Base-by-base conservation (phyloP, 345 rosid genomes). In the Hibiscus syriacus region DNA sequence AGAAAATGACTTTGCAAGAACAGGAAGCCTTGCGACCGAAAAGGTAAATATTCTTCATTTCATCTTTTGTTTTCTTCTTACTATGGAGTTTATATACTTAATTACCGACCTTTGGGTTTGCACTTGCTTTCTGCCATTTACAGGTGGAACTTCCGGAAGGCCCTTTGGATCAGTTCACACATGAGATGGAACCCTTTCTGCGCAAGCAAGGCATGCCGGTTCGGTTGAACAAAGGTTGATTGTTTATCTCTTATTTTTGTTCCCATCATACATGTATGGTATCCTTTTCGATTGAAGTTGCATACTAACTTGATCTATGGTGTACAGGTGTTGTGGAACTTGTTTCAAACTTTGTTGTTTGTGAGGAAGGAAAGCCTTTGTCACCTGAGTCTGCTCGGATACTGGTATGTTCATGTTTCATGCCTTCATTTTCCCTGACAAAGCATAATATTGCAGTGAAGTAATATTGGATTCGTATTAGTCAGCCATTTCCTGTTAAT, bases 171-270 rank as follows among this genome's bases (percentile, higher is more conserved):
- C 98, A 91, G 72, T 92, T 94, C 78, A 82, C 97, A 2, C 98
- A 88, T 85, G 99, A 94, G 73, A 91, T 94, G 99, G 99, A 94
- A 81, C 99, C 99, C 5, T 80, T 86, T 62, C 71, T 92, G 64
- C 89, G 99, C 67, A 92, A 89, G 77, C 99, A 89, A 79, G 96
- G 93, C 30, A 70, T 94, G 92, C 99, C 98, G 71, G 99, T 94
- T 72, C 83, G 98, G 62, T 76, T 94, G 77, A 94, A 89, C 83
- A 86, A 80, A 84, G 97, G 99, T 94, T 36, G 38, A 17, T 41
- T 3, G 17, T 67, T 65, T 57, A 32, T 38, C 65, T 58, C 9
- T 49, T 55, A 20, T 69, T 2, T 30, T 41, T 69, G 12, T 49
- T 13, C 34, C 5, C 53, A 56, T 5, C 32, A 9, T 8, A 9